Base-by-base conservation (phyloP, 2,329 filamentous ascomycete genomes). In the Phialocephala subalpina region DNA sequence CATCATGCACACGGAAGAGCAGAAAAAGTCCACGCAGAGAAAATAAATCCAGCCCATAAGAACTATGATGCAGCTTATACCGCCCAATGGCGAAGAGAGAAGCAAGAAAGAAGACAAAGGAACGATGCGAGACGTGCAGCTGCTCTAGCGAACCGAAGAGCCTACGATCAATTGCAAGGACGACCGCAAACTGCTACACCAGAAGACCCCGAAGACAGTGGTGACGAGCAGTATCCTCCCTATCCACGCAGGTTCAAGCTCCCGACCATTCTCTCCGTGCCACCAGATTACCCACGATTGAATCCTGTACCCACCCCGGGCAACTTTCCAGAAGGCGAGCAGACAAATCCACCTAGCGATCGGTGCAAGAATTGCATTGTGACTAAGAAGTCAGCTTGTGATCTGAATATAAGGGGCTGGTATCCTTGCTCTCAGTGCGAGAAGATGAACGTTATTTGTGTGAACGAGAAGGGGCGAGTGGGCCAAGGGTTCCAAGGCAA, bases 221-320 rank as follows among this genome's bases (percentile, higher is more conserved):
- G 59, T 8, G 59, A 61, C 33, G 59, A 61, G 35, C n/a, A 27
- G 18, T 61, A 40, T 53, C 45, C 22, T 7, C 22, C 22, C 49
- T 29, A 18, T 27, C 18, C 25, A 12, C 25, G 3, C 25, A 33
- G 29, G 9, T 33, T 33, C 29, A 33, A 33, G 9, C 29, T 33
- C 9, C 29, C 29, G 9, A 33, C 29, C 4, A 33, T 33, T 33
- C 49, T 29, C 14, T 27, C 12, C 25, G 12, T 22, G 3, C 49
- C 49, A 4, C 25, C 27, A 12, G 27, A 25, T 22, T 33, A 29
- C 29, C 49, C 25, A 29, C 49, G 25, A 4, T 14, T 53, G 12
- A 11, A 53, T 33, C 14, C 11, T 33, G 12, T 53, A 53, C 49
- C 49, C 2, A n/a, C 9, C 18, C 11, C 49, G 3, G 49, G 49